A percentile compares a stretch with the other conserved stretches of the same genome.
Evolutionary conservation across 208 protist genomes (phyloP).

Genomic region (Trypanosoma avium): DNA sequence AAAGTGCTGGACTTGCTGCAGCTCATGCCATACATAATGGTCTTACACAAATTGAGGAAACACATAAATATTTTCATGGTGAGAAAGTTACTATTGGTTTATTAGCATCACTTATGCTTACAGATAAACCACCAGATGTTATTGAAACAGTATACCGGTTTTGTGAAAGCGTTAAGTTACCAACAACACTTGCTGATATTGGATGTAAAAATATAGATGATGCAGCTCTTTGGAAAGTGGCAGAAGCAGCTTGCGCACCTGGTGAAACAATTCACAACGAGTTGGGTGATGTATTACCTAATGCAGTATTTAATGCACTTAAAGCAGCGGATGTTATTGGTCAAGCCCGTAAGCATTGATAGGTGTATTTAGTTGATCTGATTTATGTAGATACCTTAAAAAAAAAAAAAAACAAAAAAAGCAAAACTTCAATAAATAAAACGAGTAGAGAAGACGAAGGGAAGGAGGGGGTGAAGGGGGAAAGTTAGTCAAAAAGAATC

Average conservation of each 20-base stretch:
- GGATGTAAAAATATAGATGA: conserved; percentile 9
- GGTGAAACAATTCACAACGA: conserved; percentile 38
- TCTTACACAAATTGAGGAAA: conserved; percentile 23
- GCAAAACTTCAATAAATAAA: too few relatives aligned
- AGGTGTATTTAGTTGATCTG: neutral
- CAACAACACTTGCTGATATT: conserved; percentile 34
- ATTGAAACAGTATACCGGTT: conserved; percentile 30
- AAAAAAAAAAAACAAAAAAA: neutral
- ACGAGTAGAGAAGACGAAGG: too few relatives aligned
- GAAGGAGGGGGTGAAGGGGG: too few relatives aligned
- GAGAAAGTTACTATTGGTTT: conserved; percentile 35
- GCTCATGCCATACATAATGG: conserved; percentile 39
- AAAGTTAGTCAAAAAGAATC: too few relatives aligned
- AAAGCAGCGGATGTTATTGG: conserved; percentile 20
- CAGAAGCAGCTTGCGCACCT: conserved; percentile 10
- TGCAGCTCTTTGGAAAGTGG: conserved; percentile 24
- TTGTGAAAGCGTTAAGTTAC: conserved; percentile 31
- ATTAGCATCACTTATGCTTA: conserved; percentile 24
- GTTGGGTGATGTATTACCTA: conserved; percentile 23
- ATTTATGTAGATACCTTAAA: neutral
- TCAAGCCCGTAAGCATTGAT: neutral
- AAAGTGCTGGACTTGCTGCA: conserved; percentile 29
- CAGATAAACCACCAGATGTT: conserved; percentile 16
- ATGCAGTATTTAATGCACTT: conserved; percentile 19
- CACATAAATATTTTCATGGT: conserved; percentile 29